Base-by-base conservation (phyloP, 371 early-diverging fungal genomes). In the Mortierella sp. region DNA sequence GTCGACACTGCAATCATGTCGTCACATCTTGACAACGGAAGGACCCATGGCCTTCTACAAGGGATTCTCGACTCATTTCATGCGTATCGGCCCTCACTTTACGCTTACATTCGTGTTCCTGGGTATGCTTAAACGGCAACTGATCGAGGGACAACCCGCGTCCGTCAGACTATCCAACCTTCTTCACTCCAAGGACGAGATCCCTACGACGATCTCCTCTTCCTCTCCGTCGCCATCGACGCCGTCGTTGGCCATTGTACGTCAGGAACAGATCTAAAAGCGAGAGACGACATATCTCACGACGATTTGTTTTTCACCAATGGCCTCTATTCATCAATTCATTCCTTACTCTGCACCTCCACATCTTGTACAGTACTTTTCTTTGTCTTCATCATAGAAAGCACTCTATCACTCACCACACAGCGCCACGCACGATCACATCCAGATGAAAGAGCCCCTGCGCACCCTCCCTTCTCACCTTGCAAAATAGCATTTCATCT, bases 71-170 rank as follows among this genome's bases (percentile, higher is more conserved):
- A 86, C 89, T 12, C 91, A 91, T 51, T 91, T 90, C 60, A 78
- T 91, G 71, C 82, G 91, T 28, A 91, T 91, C 50, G 91, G 91
- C 8, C 91, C 91, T 50, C 91, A 91, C 60, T 91, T 91, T 57
- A 89, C 89, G 50, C 76, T 89, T 27, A 88, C 88, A 1, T 90
- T 88, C 60, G 85, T 87, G 31, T 89, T 90, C 69, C 54, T 89
- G 56, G 90, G 88, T 53, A 81, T 76, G 78, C 63, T 76, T 26
- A 76, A 76, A 53, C 61, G 78, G 19, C 67, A 70, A 0, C n/a
- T 76, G 19, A 62, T 76, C 19, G 78, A 76, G 43, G 74, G 74
- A 34, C 59, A 67, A 6, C 12, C 39, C 10, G 16, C 38, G 18
- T 38, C 53, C 18, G 23, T 51, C 54, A 60, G 31, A 26, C 10